A percentile compares a stretch with the other conserved stretches of the same genome.
Evolutionary conservation across 176 grass and related monocot species (phyloP).

Genomic region (Areca catechu): DNA sequence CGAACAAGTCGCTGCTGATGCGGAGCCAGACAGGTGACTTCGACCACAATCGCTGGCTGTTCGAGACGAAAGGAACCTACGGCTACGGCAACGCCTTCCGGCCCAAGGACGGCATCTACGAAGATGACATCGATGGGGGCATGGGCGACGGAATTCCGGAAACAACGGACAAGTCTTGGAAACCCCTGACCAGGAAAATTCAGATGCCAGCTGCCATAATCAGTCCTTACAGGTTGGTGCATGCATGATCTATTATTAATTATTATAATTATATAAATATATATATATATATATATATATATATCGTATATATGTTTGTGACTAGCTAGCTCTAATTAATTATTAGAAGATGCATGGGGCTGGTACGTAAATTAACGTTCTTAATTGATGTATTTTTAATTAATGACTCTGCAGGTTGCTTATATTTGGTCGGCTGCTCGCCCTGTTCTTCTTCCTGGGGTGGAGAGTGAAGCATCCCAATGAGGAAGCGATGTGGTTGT

Average conservation of each 20-base stretch:
- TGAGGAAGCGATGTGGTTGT: conserved; percentile 84
- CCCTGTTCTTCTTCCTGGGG: conserved; percentile 72
- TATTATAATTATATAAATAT: too few species aligned
- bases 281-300: too few species aligned
- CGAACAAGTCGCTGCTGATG: conserved; percentile 52
- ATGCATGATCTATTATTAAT: too few species aligned
- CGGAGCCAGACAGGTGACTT: conserved; percentile 75
- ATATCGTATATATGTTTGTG: too few species aligned
- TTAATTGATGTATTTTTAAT: too few species aligned
- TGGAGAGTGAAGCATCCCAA: conserved; percentile 83
- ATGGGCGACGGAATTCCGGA: conserved; percentile 23
- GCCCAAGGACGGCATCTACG: conserved; percentile 60
- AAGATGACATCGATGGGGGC: conserved; percentile 33
- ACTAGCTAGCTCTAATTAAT: too few species aligned
- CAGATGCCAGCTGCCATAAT: conserved; percentile 77
- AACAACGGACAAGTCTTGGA: conserved; percentile 58
- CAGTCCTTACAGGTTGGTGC: conserved; percentile 63
- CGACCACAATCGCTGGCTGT: conserved; percentile 92
- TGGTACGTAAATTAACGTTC: too few species aligned
- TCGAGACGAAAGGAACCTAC: conserved; percentile 90
- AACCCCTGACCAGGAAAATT: conserved; percentile 78
- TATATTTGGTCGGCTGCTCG: conserved; percentile 60
- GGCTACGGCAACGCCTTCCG: conserved; percentile 82
- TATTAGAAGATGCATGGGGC: too few species aligned
- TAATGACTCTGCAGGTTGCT: conserved; percentile 40